Evolutionary conservation across 1,139 yeast species (phyloP).

Genomic region (Trichomonascaceae sp.): DNA sequence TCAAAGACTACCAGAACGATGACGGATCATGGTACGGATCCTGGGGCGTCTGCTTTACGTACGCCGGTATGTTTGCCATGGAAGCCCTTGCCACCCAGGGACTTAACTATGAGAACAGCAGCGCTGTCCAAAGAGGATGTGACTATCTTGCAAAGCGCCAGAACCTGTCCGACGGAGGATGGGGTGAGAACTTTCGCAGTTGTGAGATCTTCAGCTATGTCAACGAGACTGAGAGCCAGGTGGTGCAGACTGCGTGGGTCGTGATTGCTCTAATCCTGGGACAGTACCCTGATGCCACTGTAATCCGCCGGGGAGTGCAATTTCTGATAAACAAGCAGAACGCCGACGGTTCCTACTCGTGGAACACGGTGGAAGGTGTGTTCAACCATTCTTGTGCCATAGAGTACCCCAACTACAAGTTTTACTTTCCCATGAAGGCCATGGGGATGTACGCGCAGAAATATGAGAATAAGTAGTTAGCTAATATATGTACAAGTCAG

Average conservation of each 20-base stretch:
- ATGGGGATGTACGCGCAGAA: constrained; percentile 51
- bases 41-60: constrained; percentile 96
- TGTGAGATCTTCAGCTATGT: constrained; percentile 79
- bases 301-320: constrained; percentile 50
- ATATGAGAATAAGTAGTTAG: constrained; percentile 10
- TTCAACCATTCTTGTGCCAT: constrained; percentile 88
- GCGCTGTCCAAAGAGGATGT: constrained; percentile 59
- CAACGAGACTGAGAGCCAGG: constrained; percentile 46
- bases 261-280: constrained; percentile 71
- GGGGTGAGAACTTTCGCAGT: constrained; percentile 65
- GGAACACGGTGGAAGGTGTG: constrained; percentile 86
- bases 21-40: constrained; percentile 99
- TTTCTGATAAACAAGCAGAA: constrained; percentile 58
- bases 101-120: constrained; percentile 46
- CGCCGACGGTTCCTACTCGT: constrained; percentile 71
- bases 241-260: constrained; percentile 93
- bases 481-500: too few species aligned
- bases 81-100: constrained; percentile 77
- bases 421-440: constrained; percentile 84
- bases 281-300: constrained; percentile 55
- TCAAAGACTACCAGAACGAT: constrained; percentile 46
- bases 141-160: constrained; percentile 72
- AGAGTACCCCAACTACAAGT: constrained; percentile 90
- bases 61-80: constrained; percentile 96
- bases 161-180: constrained; percentile 82